Base-by-base conservation (phyloP, 306 rosid genomes). In the Cicer arietinum region DNA sequence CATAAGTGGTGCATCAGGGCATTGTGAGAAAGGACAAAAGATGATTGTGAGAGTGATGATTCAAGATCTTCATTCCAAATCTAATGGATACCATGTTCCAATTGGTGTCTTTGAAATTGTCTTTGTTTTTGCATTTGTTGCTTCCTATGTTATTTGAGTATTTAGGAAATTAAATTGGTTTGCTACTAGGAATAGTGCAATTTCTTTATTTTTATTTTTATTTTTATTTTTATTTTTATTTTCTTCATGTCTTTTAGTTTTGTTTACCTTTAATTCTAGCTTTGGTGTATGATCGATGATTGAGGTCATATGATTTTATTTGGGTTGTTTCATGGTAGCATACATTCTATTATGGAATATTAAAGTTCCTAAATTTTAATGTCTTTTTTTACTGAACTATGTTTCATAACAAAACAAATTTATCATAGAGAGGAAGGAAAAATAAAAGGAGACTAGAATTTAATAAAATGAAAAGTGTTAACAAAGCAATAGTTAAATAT, bases 1-100 rank as follows among this genome's bases (percentile, higher is more conserved):
- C 90, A 91, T 94, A 8, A 94, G 98, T 22, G 97, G 97, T 8
- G 90, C 86, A 0, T 60, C 85, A 7, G 94, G 94, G 7, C 98
- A 94, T 79, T 91, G 98, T 53, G 79, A 83, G 22, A 87, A 56
- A 77, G 97, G 97, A 3, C 97, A 94, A 84, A 86, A 72, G 79
- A 82, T 94, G 90, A 87, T 85, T 62, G 79, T 94, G 0, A 94
- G 86, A 73, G 98, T 91, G 3, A 81, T 88, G 83, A 8, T 68
- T 2, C 50, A 50, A 0, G 92, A 86, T 57, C 56, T 80, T n/a
- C 75, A 80, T 66, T 18, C 45, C 20, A 69, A 75, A 9, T 86
- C 92, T 9, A 67, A 85, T 35, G 83, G 74, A 0, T 30, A 41
- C 76, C 73, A 30, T 70, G 40, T 44, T 76, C 8, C 69, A 40